phyloP scores from a whole-genome alignment of 768 basidiomycete genomes.

The Lactarius quietus region DNA sequence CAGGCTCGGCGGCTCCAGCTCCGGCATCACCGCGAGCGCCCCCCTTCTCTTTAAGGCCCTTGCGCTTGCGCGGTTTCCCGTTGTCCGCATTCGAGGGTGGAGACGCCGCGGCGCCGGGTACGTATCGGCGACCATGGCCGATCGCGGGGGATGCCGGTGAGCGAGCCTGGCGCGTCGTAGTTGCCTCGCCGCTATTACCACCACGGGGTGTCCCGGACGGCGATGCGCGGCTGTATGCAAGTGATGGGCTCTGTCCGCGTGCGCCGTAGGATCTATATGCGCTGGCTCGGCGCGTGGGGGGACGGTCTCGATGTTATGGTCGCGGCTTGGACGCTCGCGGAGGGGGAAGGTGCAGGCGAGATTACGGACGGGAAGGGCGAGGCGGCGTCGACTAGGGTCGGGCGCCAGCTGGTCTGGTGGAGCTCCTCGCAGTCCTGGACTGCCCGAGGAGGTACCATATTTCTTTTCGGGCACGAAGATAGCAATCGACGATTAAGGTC shows the following conservation, averaged over 20 bases:
- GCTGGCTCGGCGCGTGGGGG: slow-evolving; percentile 65
- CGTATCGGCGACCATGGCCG: slow-evolving; percentile 47
- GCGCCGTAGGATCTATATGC: slow-evolving; percentile 95
- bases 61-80: slow-evolving; percentile 58
- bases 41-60: slow-evolving; percentile 42
- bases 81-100: slow-evolving; percentile 45
- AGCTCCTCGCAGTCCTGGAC: slow-evolving; percentile 79
- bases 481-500: slow-evolving; percentile 84
- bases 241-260: slow-evolving; percentile 81
- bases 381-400: slow-evolving; percentile 59
- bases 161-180: slow-evolving; percentile 60
- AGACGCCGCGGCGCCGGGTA: slow-evolving; percentile 65
- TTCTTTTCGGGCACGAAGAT: slow-evolving; percentile 95
- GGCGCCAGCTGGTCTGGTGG: slow-evolving; percentile 86
- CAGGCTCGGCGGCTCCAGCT: slow-evolving; percentile 13
- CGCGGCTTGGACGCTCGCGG: slow-evolving; percentile 51
- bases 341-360: slow-evolving; percentile 65
- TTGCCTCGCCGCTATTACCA: slow-evolving; percentile 55
- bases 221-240: slow-evolving; percentile 78
- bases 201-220: slow-evolving; percentile 33
- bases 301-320: slow-evolving; percentile 52
- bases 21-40: slow-evolving; percentile 31
- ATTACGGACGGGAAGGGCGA: slow-evolving; percentile 64
- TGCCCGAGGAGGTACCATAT: slow-evolving; percentile 91
- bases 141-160: slow-evolving; percentile 45